phyloP scores from a whole-genome alignment of 495 filamentous ascomycete genomes.

The Neurospora discreta region DNA sequence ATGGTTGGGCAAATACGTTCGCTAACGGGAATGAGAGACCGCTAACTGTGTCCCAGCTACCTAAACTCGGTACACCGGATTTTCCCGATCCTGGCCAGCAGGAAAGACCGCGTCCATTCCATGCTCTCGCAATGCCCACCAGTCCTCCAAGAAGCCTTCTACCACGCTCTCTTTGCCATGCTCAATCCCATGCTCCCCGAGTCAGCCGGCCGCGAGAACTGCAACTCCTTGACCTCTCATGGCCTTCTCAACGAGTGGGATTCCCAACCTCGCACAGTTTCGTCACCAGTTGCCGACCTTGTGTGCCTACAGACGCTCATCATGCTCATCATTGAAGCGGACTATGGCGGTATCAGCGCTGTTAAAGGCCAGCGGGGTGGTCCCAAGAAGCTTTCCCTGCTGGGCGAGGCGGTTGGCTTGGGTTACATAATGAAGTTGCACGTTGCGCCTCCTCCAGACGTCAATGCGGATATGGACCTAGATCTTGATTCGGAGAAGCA shows the following conservation, averaged over 20 bases:
- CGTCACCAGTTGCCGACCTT: conserved; percentile 38
- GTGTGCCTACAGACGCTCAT: conserved; percentile 53
- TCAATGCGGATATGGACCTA: conserved; percentile 14
- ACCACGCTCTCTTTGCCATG: conserved; percentile 53
- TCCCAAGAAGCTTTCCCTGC: conserved; percentile 28
- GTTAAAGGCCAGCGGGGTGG: conserved; percentile 22
- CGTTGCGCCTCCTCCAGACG: conserved; percentile 17
- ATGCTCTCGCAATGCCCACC: conserved; percentile 50
- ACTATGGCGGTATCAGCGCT: conserved; percentile 31
- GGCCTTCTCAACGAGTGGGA: conserved; percentile 44
- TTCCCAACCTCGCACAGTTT: conserved; percentile 23
- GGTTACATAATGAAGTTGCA: conserved; percentile 49
- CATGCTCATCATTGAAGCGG: conserved; percentile 49
- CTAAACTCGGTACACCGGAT: conserved; percentile 59
- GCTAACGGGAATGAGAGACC: too few relatives aligned
- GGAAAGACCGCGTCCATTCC: conserved; percentile 49
- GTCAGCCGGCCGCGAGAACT: conserved; percentile 24
- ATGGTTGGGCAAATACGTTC: neutral
- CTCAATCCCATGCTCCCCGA: conserved; percentile 47
- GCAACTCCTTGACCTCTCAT: conserved; percentile 33
- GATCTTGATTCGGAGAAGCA: conserved; percentile 63
- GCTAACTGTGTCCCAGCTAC: conserved; percentile 38
- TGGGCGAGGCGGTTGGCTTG: conserved; percentile 48
- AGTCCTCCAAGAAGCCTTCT: conserved; percentile 57
- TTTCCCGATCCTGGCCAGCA: conserved; percentile 62